Percentiles rank a stretch among this genome's conserved stretches.
These are phyloP conservation scores for Actinomortierella ambigua DNA, from an alignment of 371 early-diverging fungal genomes.

Conservation along the genomic window DNA sequence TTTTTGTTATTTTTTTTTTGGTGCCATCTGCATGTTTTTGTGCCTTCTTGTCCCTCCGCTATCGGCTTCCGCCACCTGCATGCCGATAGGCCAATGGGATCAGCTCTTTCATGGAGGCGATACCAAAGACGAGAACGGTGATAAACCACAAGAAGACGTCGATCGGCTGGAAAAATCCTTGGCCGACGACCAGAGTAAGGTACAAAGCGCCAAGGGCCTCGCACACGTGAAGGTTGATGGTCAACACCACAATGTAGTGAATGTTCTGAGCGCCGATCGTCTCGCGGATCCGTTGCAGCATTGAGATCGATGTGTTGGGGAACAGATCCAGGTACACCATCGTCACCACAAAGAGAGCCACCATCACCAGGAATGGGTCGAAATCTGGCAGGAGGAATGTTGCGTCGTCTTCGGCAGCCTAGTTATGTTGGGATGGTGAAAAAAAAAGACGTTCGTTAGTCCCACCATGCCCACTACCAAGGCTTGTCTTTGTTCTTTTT, in stretches of 20 bases:
- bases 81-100: conserved; percentile 17
- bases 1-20: too few species aligned
- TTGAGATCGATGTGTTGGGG: conserved; percentile 29
- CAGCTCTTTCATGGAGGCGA: conserved; percentile 7
- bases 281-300: conserved; percentile 18
- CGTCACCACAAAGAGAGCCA: background rate
- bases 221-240: conserved; percentile 6
- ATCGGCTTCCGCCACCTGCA: too few species aligned
- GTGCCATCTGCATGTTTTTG: too few species aligned
- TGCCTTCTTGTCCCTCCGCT: too few species aligned
- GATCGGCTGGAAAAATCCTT: conserved; percentile 13
- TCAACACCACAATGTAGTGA: conserved; percentile 8
- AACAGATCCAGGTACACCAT: conserved; percentile 27
- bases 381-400: conserved; percentile 14
- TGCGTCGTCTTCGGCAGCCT: background rate
- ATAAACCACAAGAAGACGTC: conserved; percentile 21
- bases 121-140: conserved; percentile 18
- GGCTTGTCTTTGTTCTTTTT: background rate
- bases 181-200: conserved; percentile 27
- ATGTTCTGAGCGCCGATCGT: conserved; percentile 12
- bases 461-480: background rate
- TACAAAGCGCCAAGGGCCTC: conserved; percentile 28
- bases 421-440: background rate
- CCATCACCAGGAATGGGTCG: conserved; percentile 1
- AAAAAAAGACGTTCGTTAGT: background rate